Percentiles rank a stretch among this genome's conserved stretches.
phyloP scores from a whole-genome alignment of 2,329 filamentous ascomycete genomes.

The Boeremia lycopersici region DNA sequence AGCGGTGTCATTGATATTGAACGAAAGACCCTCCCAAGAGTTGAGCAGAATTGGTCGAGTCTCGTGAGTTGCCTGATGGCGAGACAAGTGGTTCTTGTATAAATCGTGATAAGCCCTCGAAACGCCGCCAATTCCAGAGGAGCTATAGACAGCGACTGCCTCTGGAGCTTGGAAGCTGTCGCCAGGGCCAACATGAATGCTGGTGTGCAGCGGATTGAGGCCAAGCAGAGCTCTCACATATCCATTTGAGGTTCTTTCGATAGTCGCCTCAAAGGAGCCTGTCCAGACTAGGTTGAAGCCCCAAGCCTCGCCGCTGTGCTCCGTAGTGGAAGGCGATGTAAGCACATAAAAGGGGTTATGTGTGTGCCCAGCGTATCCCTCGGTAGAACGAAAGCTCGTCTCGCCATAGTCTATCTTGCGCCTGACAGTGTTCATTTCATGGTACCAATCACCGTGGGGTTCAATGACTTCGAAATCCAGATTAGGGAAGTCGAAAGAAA shows the following conservation, averaged over 20 bases:
- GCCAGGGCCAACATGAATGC: slow-evolving; percentile 62
- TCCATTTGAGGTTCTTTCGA: slow-evolving; percentile 67
- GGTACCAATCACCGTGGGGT: slow-evolving; percentile 67
- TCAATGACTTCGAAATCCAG: slow-evolving; percentile 67
- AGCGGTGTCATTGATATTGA: slow-evolving; percentile 62
- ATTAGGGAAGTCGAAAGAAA: slow-evolving; percentile 66
- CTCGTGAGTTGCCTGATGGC: slow-evolving; percentile 60
- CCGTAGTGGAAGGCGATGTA: slow-evolving; percentile 62
- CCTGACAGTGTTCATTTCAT: slow-evolving; percentile 62
- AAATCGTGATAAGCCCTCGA: slow-evolving; percentile 67
- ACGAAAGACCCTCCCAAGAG: slow-evolving; percentile 69
- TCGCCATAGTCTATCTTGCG: slow-evolving; percentile 63
- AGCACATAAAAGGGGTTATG: slow-evolving; percentile 70
- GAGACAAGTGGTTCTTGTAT: slow-evolving; percentile 66
- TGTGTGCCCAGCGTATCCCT: slow-evolving; percentile 67
- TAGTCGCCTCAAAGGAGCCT: slow-evolving; percentile 66
- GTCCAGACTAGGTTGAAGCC: slow-evolving; percentile 70
- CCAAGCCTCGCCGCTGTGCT: slow-evolving; percentile 66
- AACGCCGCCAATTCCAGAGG: slow-evolving; percentile 64
- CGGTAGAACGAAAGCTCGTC: slow-evolving; percentile 64
- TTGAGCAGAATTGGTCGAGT: slow-evolving; percentile 65
- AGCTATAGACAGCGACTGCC: slow-evolving; percentile 66
- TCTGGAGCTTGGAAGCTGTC: slow-evolving; percentile 66
- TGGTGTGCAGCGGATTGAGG: slow-evolving; percentile 65
- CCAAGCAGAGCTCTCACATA: slow-evolving; percentile 66